Percentiles rank a stretch among this genome's conserved stretches.
Evolutionary conservation across 345 rosid genomes (phyloP).

Genomic region (Hypericum androsaemum): DNA sequence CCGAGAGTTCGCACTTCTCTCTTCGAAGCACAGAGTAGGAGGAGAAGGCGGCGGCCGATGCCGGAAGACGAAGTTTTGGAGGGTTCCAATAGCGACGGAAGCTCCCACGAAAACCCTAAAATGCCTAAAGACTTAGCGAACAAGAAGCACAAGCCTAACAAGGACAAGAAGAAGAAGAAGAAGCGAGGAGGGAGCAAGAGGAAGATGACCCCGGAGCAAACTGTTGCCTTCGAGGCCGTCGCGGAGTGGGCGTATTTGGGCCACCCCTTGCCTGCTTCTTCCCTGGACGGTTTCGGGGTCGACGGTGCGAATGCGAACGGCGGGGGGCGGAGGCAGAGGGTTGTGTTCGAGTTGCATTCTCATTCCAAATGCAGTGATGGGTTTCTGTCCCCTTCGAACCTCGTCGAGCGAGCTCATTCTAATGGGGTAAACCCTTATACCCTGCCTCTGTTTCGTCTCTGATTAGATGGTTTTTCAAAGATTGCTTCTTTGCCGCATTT

Average conservation of each 20-base stretch:
- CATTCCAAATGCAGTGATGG: conserved; percentile 95
- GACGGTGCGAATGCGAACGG: conserved; percentile 29
- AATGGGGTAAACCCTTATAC: conserved; percentile 56
- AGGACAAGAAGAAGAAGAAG: conserved; percentile 47
- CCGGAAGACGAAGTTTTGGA: too few relatives aligned
- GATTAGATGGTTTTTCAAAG: neutral
- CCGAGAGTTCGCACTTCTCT: too few relatives aligned
- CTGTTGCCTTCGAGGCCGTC: conserved; percentile 49
- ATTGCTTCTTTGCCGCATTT: neutral
- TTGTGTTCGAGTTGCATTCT: conserved; percentile 78
- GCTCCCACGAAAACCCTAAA: too few relatives aligned
- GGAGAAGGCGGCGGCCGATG: too few relatives aligned
- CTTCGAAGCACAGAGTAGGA: too few relatives aligned
- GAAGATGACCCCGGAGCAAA: conserved; percentile 68
- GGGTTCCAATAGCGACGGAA: too few relatives aligned
- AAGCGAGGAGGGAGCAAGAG: conserved; percentile 65
- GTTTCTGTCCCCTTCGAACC: conserved; percentile 77
- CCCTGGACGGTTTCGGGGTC: conserved; percentile 42
- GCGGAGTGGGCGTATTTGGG: conserved; percentile 63
- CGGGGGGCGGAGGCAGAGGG: conserved; percentile 25
- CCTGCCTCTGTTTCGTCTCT: neutral
- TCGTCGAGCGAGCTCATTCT: conserved; percentile 77
- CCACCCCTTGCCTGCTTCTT: conserved; percentile 14
- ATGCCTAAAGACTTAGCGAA: too few relatives aligned
- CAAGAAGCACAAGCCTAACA: too few relatives aligned